phyloP scores from a whole-genome alignment of 306 rosid genomes.

The Lathyrus tuberosus region DNA sequence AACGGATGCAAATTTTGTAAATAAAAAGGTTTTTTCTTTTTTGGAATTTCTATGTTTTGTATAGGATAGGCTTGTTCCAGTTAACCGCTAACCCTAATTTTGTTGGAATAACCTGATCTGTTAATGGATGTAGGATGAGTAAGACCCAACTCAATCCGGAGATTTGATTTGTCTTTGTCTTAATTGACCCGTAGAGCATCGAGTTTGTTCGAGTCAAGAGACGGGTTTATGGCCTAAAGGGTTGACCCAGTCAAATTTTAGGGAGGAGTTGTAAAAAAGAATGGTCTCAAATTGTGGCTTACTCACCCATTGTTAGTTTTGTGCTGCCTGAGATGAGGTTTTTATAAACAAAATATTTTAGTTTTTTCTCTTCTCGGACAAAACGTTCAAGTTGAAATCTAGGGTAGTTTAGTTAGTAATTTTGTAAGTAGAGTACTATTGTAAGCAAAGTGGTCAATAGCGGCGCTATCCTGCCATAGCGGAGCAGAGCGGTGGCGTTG shows the following conservation, averaged over 20 bases:
- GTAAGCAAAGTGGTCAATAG: neutral
- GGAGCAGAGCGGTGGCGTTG: no score
- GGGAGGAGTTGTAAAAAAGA: neutral
- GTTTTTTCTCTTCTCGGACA: neutral
- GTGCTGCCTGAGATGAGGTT: neutral
- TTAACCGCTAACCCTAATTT: conserved; percentile 2
- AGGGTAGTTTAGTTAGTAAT: neutral
- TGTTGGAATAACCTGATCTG: conserved; percentile 7
- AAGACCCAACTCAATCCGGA: neutral
- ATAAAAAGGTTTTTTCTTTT: neutral
- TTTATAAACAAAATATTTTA: neutral
- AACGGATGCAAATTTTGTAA: no score
- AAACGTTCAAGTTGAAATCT: neutral
- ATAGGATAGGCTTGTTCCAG: neutral
- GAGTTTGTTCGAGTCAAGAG: neutral
- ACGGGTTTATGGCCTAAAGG: neutral
- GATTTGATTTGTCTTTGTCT: neutral
- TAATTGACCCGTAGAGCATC: neutral
- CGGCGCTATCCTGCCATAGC: no score
- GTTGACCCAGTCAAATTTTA: neutral
- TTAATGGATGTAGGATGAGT: neutral
- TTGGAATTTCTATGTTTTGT: neutral
- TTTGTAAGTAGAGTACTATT: neutral
- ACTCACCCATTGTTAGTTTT: neutral
- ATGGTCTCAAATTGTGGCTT: neutral